Evolutionary conservation across 768 basidiomycete genomes (phyloP), one percentile per base, ranked within the genome.

Genomic region (Favolaschia claudopus): DNA sequence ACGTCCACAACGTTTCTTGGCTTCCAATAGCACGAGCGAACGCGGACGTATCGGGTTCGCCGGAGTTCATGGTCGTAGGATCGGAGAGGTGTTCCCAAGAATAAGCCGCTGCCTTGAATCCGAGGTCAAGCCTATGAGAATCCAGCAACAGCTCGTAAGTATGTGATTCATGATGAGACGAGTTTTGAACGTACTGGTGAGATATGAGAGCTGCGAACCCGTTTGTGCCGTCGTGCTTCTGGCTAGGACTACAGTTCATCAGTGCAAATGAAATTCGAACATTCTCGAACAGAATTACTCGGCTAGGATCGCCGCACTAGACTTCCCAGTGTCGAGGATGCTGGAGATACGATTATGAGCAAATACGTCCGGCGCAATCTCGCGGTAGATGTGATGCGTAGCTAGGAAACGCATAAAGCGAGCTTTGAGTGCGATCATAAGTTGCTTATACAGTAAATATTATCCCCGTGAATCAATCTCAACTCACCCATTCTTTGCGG

Each of bases 311-410:
- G 67, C 70, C 27, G 52, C 58, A 22, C 55, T 61, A 15, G 60
- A 46, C 60, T 65, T 73, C 15, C 54, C 58, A 10, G 72, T 74
- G 55, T 75, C 76, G 28, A 76, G 55, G 20, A 66, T 27, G 14
- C 69, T 65, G 3, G 77, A 76, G 28, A 71, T 66, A 9, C 75
- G 72, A 42, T 74, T 79, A 50, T 75, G 71, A 5, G 71, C 54
- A 53, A 74, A 79, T 1, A 71, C 69, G 49, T 76, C 59, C 3
- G 75, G 74, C 1, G 19, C 60, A 34, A 73, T 56, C 58, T 79
- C 77, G 39, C 37, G 43, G 63, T 72, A 75, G 50, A 76, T 67
- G 45, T 75, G 71, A 45, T 70, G 66, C 1, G 72, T 69, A 17
- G 75, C 72, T 28, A 76, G 71, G 19, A 68, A 60, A 17, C 76